Evolutionary conservation across 2,329 filamentous ascomycete species (phyloP), one percentile per base, ranked within the genome.

Genomic region (Diaporthe sp.): DNA sequence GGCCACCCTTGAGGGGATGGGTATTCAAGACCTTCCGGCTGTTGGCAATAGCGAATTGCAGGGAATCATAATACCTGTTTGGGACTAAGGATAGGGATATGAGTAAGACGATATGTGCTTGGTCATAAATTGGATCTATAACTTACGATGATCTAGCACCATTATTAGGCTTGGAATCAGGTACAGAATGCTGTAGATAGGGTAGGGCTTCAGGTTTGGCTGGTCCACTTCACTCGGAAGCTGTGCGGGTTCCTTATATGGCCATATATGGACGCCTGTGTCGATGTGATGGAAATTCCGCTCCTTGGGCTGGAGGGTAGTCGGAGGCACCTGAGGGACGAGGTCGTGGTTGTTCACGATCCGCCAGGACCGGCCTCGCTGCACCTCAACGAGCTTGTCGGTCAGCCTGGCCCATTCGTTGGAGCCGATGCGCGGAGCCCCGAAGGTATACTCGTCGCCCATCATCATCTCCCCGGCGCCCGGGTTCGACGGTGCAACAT

Each of bases 101-200:
- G 22, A 49, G 25, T 4, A 15, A 46, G 17, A 22, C 9, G 4
- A 13, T 22, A 10, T 15, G 10, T 44, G 13, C 37, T 28, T 28
- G 37, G 10, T 2, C 4, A 12, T 12, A 3, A 62, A 1, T 10
- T 19, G 39, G 13, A 8, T 3, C 13, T 17, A 17, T 10, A 9
- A 65, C 60, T 65, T 31, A 65, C 60, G 60, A 46, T 65, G 60
- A 9, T 65, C 60, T 4, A 65, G 15, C 60, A 65, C 60, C 60
- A 65, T 65, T 44, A 65, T 46, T 3, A 65, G 8, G 9, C 39
- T 65, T 31, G 60, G 60, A 2, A 65, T 65, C 9, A 65, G 60
- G 39, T 46, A 65, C 10, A 65, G 10, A 4, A 65, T 31, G 25
- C 61, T 65, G 12, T 49, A 65, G 25, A 65, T 65, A 15, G 61